Base-by-base conservation (phyloP, 208 protist species). In the Porcisia deanei region DNA sequence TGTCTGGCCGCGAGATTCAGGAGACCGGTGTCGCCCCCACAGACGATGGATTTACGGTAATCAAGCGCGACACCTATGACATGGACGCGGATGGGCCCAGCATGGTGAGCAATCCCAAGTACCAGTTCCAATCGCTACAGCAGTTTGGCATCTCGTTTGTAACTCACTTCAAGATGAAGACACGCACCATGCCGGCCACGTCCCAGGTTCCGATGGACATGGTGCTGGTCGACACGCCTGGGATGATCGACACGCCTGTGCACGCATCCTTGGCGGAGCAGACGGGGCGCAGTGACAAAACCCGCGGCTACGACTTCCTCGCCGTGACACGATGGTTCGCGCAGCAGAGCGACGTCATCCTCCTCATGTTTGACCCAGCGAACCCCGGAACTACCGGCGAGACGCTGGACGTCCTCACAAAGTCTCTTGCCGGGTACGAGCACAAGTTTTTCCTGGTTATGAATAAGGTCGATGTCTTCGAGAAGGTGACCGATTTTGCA, bases 361-460 rank as follows among this genome's bases (percentile, higher is more conserved):
- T 97, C 54, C 89, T 98, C 54, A 87, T 98, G 85, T 98, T 98
- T 75, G 93, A 97, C 77, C 93, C 93, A 0, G 88, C 86, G 25
- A 96, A 97, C 80, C 91, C 93, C 14, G 89, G 91, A 41, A 96
- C 89, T 10, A 98, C 93, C 0, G 95, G 95, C n/a, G 95, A 98
- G 71, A 98, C 94, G 41, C 86, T 98, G 1, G 91, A 97, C 72
- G 92, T 97, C 30, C 87, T 98, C 18, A 97, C 91, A n/a, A 87
- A 89, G 72, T 95, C 91, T 6, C 87, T 98, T 18, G 64, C 82
- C 22, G 93, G 91, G 0, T 85, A 91, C 64, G 93, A 96, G 81
- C 94, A 97, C 83, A 97, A 97, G 86, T 94, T 97, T 52, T 84
- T 95, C 25, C 80, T 98, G 47, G 71, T 97, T 16, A 66, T 97